Evolutionary conservation across 2,329 filamentous ascomycete species (phyloP), one percentile per base, ranked within the genome.

Genomic region (Talaromyces rugulosus): DNA sequence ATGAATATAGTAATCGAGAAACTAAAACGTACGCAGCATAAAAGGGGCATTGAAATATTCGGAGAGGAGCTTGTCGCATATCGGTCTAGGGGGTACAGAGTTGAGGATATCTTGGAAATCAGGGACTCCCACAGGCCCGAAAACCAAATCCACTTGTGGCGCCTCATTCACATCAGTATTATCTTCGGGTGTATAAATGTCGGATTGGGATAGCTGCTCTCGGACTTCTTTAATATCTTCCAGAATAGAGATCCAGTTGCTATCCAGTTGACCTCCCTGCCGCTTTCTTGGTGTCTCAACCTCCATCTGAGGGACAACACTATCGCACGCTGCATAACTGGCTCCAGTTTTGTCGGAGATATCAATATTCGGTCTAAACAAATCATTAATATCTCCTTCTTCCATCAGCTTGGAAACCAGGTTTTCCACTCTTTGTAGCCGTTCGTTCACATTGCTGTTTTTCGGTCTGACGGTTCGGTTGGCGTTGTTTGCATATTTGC

Each of bases 381-480:
- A 7, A n/a, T 31, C 50, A 31, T 27, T 14, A 14, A 16, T 16
- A 18, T 11, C 18, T 9, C 33, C 47, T 16, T 12, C 56, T 16
- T 36, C 40, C 8, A 56, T n/a, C 31, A 63, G 62, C 27, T 59
- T 59, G 23, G 59, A 62, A 56, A 63, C 55, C 27, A 63, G 27
- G 1, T 56, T 61, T 40, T 63, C 62, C n/a, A 62, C 60, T 58
- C 60, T 62, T 44, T 51, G 28, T 14, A 62, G 36, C 18, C 60
- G 72, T 96, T 96, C 74, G 71, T 83, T 56, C 85, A 89, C 68
- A 72, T 87, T 52, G 83, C 87, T 66, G 85, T 85, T 64, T 31
- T 44, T 56, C 42, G 58, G 54, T 33, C 56, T 63, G 55, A 42
- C 8, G 30, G 58, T 42, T 16, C 62, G 55, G 9, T 62, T 63